Conservation (phyloP, 768 basidiomycete species). For the Chiua virens region DNA sequence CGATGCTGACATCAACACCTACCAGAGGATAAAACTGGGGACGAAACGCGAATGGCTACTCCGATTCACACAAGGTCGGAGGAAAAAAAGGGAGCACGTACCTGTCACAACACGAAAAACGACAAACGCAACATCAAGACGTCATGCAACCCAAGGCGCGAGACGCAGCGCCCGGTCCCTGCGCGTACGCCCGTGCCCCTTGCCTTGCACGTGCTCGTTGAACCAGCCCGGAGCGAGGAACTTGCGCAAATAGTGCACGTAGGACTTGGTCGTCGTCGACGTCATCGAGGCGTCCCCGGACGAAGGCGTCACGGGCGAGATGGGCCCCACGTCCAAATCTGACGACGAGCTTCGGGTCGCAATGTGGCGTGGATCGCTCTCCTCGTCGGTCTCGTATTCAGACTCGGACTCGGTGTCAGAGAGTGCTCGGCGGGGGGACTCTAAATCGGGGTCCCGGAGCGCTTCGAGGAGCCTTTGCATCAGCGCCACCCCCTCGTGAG, state of each 20-base stretch:
- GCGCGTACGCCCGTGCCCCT: background rate
- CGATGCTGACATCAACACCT: too few relatives aligned
- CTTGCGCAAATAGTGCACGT: background rate
- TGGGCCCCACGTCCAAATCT: background rate
- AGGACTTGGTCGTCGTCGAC: too few relatives aligned
- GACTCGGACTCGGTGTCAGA: slow-evolving; percentile 1
- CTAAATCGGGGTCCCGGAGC: slow-evolving; percentile 10
- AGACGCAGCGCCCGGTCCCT: too few relatives aligned
- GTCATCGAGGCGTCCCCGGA: background rate
- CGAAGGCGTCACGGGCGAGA: slow-evolving; percentile 7
- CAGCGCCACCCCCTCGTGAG: background rate
- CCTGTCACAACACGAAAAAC: too few relatives aligned
- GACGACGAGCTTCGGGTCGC: background rate
- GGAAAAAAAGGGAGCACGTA: too few relatives aligned
- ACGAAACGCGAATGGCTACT: too few relatives aligned
- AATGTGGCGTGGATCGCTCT: background rate
- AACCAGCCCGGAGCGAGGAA: background rate
- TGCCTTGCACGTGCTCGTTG: background rate
- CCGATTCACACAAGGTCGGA: too few relatives aligned
- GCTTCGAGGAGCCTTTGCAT: slow-evolving; percentile 12
- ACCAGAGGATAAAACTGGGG: too few relatives aligned
- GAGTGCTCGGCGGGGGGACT: slow-evolving; percentile 5
- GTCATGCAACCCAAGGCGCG: too few relatives aligned
- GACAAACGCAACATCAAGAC: too few relatives aligned
- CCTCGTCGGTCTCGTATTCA: background rate